A percentile compares a stretch with the other conserved stretches of the same genome.
Conservation (phyloP, 768 basidiomycete genomes). For the Leccinum arenicola region DNA sequence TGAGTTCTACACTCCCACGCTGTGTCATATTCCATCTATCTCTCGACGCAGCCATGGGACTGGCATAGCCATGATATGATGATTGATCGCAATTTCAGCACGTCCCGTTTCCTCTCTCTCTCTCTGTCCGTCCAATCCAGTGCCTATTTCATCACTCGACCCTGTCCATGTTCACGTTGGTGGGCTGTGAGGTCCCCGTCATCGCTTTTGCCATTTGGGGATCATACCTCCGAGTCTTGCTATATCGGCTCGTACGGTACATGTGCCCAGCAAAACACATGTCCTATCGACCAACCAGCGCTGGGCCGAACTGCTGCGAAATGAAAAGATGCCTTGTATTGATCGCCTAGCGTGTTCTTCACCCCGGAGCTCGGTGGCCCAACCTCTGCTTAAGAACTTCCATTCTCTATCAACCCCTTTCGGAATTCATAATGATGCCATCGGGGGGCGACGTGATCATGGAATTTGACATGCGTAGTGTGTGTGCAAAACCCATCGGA, state of each 20-base stretch:
- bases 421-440: slow-evolving; percentile 18
- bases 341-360: slow-evolving; percentile 15
- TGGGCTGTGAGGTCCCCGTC: slow-evolving; percentile 22
- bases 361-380: slow-evolving; percentile 5
- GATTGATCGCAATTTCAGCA: neutral
- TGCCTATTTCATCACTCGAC: slow-evolving; percentile 2
- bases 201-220: slow-evolving; percentile 16
- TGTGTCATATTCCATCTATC: neutral
- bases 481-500: neutral
- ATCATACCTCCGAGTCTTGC: slow-evolving; percentile 6
- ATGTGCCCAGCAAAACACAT: slow-evolving; percentile 19
- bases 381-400: slow-evolving; percentile 12
- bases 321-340: slow-evolving; percentile 27
- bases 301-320: slow-evolving; percentile 4
- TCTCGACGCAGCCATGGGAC: neutral
- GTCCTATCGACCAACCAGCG: slow-evolving; percentile 8
- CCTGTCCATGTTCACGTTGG: slow-evolving; percentile 7
- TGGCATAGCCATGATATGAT: neutral
- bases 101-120: neutral
- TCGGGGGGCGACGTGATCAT: slow-evolving; percentile 16
- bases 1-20: neutral
- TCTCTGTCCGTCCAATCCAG: neutral
- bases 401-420: slow-evolving; percentile 23
- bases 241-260: slow-evolving; percentile 3
- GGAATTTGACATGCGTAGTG: slow-evolving; percentile 10